Conservation (phyloP, 2,329 filamentous ascomycete genomes). For the Fusarium odoratissimum region DNA sequence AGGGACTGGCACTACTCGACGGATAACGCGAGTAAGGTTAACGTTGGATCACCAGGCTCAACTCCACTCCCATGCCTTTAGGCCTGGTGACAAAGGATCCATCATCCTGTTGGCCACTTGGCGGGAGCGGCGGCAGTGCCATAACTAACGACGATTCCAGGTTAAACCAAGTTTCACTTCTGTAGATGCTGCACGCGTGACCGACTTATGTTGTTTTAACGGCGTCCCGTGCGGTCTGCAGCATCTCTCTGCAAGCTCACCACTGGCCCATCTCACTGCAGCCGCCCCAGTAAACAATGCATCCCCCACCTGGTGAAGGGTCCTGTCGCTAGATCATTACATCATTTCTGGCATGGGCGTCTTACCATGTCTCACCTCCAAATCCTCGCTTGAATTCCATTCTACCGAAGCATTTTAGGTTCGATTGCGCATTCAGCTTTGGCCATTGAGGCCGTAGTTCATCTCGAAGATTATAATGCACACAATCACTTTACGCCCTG, state of each 20-base stretch:
- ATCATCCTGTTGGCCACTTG: neutral
- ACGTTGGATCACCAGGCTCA: constrained; percentile 17
- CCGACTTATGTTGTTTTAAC: constrained; percentile 15
- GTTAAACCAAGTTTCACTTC: constrained; percentile 19
- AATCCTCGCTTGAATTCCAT: constrained; percentile 10
- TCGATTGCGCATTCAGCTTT: neutral
- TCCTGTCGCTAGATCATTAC: constrained; percentile 19
- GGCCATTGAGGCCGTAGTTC: neutral
- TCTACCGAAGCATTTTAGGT: constrained; percentile 12
- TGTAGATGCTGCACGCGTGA: constrained; percentile 29
- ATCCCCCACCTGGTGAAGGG: constrained; percentile 16
- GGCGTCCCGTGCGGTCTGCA: constrained; percentile 14
- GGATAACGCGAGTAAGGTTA: constrained; percentile 25
- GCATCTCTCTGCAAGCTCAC: neutral
- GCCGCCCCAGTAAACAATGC: constrained; percentile 14
- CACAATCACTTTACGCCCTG: neutral
- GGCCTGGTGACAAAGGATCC: constrained; percentile 21
- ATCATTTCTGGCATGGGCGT: constrained; percentile 19
- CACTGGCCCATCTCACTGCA: constrained; percentile 19
- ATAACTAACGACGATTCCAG: constrained; percentile 7
- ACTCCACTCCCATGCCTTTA: constrained; percentile 11
- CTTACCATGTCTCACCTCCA: constrained; percentile 19
- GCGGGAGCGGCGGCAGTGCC: constrained; percentile 22
- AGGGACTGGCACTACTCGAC: neutral
- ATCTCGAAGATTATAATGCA: constrained; percentile 5